Conservation (phyloP, 768 basidiomycete genomes). For the Lactifluus subvellereus region DNA sequence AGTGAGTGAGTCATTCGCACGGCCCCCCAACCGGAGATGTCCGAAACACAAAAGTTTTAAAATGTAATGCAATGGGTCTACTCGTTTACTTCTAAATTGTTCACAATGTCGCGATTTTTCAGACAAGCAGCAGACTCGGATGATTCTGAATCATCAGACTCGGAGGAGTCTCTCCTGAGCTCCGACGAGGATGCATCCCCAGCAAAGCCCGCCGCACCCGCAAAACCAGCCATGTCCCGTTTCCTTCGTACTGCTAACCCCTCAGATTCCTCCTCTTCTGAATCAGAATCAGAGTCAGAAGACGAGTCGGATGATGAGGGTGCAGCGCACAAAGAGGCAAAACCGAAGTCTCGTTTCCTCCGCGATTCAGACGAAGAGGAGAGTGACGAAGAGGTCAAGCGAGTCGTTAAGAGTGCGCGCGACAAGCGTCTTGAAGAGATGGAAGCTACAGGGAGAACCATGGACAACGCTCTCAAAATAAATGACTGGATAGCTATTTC, state of each 20-base stretch:
- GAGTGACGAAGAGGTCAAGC: constrained; percentile 65
- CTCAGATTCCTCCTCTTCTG: constrained; percentile 40
- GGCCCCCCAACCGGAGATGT: constrained; percentile 11
- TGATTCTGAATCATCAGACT: constrained; percentile 73
- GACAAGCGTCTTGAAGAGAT: constrained; percentile 93
- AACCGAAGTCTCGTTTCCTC: constrained; percentile 40
- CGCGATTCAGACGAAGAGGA: constrained; percentile 46
- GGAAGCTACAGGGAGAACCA: constrained; percentile 83
- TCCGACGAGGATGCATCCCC: constrained; percentile 59
- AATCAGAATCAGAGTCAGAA: constrained; percentile 43
- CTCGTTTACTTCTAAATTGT: constrained; percentile 3
- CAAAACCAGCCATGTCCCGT: constrained; percentile 66
- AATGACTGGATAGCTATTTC: constrained; percentile 96
- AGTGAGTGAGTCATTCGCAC: neutral
- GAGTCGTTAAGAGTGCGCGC: constrained; percentile 78
- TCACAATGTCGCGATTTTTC: constrained; percentile 81
- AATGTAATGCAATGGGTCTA: neutral
- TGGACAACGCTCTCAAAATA: constrained; percentile 93
- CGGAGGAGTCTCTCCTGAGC: constrained; percentile 62
- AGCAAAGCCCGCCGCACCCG: constrained; percentile 40
- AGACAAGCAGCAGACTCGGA: constrained; percentile 81
- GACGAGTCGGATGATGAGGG: constrained; percentile 42
- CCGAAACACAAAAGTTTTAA: constrained; percentile 21
- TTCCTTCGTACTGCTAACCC: constrained; percentile 66
- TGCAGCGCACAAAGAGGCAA: constrained; percentile 32